Evolutionary conservation across 768 basidiomycete species (phyloP), one percentile per base, ranked within the genome.

Genomic region (Tricholoma bakamatsutake): DNA sequence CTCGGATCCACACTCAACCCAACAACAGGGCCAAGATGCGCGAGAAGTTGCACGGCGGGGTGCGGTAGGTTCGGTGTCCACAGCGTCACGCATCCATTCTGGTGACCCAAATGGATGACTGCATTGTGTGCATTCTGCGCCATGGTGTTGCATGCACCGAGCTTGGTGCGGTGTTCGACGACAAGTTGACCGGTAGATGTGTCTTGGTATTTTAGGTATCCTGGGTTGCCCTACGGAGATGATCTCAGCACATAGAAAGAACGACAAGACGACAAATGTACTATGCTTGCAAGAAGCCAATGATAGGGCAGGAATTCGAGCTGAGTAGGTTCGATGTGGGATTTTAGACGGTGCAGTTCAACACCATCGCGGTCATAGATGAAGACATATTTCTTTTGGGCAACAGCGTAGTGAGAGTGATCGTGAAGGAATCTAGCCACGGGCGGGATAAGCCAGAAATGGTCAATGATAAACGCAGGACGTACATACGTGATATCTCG

Each of bases 1-100:
- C 88, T 90, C 0, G 89, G 87, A 69, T 98, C 96, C 4, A 97
- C 81, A 24, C 86, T 81, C 15, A 96, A 76, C 30, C 88, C 83
- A 2, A 82, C 78, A 2, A 98, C 84, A 0, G 95, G 93, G 0
- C 95, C 94, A 1, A 92, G 73, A 66, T 98, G 97, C 1, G 96
- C 89, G 6, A 97, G 81, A 0, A 98, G 80, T 59, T 90, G 93
- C 33, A 98, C 92, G 1, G 92, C 93, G 0, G 96, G 90, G 57
- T 92, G 87, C 0, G 92, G 84, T 3, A 97, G 78, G 66, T 96
- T 97, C 0, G 97, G 97, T 6, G 95, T 96, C 94, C 95, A 98
- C 2, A 98, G 77, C 0, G 94, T 94, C n/a, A 98, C 89, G 24
- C 85, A 87, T 12, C 96, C 96, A 64, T 98, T 98, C 64, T 91